Evolutionary conservation across 257 asterid genomes (phyloP).

Genomic region (Buddleja alternifolia): DNA sequence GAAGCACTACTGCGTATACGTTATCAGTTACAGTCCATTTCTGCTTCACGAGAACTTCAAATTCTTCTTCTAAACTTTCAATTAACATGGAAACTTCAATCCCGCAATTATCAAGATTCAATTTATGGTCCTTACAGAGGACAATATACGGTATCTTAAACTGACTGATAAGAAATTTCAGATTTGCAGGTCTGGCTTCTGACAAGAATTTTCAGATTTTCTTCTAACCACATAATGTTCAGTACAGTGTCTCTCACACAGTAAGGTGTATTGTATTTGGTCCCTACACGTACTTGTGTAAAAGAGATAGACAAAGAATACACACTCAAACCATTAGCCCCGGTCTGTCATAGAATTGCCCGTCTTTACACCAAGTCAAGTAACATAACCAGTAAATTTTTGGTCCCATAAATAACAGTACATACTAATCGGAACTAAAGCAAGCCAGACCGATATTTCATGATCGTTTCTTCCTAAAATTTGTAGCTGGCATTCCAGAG

Average conservation of each 20-base stretch:
- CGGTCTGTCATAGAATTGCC: too few relatives aligned
- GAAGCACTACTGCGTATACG: slow-evolving; percentile 1
- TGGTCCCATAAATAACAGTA: not conserved
- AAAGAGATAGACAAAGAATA: too few relatives aligned
- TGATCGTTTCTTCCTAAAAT: not conserved
- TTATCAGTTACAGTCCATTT: not conserved
- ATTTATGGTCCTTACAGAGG: not conserved
- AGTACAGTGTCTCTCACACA: not conserved
- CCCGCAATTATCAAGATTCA: not conserved
- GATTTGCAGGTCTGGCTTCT: not conserved
- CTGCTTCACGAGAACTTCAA: not conserved
- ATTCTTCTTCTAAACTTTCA: not conserved
- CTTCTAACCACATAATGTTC: not conserved
- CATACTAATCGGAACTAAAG: not conserved
- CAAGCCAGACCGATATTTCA: not conserved
- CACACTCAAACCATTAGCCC: too few relatives aligned
- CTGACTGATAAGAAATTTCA: not conserved
- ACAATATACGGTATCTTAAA: not conserved
- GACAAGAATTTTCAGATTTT: slow-evolving; percentile 7
- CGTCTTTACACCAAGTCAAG: not conserved
- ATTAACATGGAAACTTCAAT: not conserved
- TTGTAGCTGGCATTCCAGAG: not conserved
- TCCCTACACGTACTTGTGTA: too few relatives aligned
- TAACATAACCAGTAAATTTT: not conserved
- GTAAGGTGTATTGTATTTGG: too few relatives aligned